Evolutionary conservation across 139 green algal genomes (phyloP).

Genomic region (Tetraselmis chui): DNA sequence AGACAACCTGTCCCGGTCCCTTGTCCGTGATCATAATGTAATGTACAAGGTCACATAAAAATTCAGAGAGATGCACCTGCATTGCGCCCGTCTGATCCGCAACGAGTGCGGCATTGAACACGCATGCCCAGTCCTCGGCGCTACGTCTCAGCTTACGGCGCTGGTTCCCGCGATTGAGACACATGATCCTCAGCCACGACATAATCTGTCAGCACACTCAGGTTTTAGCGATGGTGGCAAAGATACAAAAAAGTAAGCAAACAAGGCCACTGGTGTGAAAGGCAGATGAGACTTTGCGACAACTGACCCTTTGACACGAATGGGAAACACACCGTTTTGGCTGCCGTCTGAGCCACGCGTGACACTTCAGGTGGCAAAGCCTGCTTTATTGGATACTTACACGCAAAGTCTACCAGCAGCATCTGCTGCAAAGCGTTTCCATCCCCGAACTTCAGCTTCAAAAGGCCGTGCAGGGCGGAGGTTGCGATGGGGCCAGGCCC

Average conservation of each 20-base stretch:
- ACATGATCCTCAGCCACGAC: constrained; percentile 22
- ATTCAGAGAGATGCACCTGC: no score
- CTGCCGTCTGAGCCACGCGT: background rate
- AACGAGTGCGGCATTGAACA: constrained; percentile 55
- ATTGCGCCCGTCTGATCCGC: background rate
- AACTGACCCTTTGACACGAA: no score
- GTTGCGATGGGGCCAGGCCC: constrained; percentile 35
- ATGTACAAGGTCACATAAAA: no score
- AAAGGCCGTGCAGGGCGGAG: constrained; percentile 46
- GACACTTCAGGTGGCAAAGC: background rate
- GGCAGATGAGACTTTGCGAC: no score
- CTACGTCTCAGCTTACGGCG: constrained; percentile 52
- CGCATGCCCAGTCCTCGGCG: constrained; percentile 72
- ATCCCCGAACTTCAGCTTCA: constrained; percentile 16
- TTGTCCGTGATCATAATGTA: no score
- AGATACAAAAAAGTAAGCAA: no score
- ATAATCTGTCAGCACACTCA: no score
- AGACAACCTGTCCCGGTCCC: no score
- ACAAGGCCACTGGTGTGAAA: no score
- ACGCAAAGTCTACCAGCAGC: background rate
- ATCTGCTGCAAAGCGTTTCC: background rate
- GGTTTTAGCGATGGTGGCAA: no score
- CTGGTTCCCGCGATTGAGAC: constrained; percentile 62
- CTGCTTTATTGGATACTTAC: background rate
- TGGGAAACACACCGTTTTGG: background rate